Evolutionary conservation across 2,329 filamentous ascomycete species (phyloP), one percentile per base, ranked within the genome.

Genomic region (Calonectria montana): DNA sequence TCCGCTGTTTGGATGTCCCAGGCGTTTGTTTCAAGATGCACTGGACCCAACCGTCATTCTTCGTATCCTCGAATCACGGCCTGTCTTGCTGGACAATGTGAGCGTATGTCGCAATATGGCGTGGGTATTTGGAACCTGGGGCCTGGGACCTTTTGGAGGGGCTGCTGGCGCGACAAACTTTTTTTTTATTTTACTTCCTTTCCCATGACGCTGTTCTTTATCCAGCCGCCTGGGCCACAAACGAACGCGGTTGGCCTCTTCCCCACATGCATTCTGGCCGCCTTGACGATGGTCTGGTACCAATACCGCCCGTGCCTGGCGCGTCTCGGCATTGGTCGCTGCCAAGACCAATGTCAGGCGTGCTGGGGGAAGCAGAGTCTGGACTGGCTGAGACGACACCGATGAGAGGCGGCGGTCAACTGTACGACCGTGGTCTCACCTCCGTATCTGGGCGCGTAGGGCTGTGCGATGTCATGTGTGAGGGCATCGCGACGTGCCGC

Each of bases 11-110:
- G 76, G 75, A 41, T 71, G 70, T 72, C 69, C 73, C 75, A 75
- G 77, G 76, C 74, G 77, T 78, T 78, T 79, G 77, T 79, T 79
- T 79, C 77, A 79, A 79, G 74, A 75, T 78, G 67, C 72, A 64
- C 67, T 57, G 71, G 65, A 39, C 66, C 66, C 67, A 68, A 69
- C 47, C 71, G 62, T 59, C 31, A 59, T 70, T 59, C 63, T 73
- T 50, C 62, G 59, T 63, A 62, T 63, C 72, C 66, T 69, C 75
- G 74, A 79, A 77, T 79, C 75, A 74, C 45, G 74, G 66, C 66
- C 61, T 43, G 3, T 31, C 68, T 73, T 61, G 57, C 64, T 61
- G 57, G 59, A 67, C 29, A 67, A 65, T 57, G 74, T 73, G 43
- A 74, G 61, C 74, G 70, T 47, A 41, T 71, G 62, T 73, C 72